These are phyloP conservation scores for Ceriops tagal DNA, from an alignment of 345 rosid species.

Conservation along the genomic window DNA sequence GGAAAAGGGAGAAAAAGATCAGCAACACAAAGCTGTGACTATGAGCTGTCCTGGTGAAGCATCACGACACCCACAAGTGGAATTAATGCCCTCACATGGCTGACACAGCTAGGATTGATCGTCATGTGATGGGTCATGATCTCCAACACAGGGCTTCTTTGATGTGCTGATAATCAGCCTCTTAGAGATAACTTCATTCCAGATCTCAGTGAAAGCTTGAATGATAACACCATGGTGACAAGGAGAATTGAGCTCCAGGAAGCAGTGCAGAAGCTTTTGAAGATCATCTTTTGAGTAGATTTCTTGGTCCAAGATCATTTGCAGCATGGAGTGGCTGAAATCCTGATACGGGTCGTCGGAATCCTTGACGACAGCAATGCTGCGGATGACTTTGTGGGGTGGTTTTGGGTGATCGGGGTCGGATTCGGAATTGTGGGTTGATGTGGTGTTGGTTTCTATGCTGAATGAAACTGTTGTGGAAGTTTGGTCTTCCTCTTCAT, in stretches of 20 bases:
- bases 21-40: too few species aligned
- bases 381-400: slow-evolving; percentile 27
- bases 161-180: not conserved
- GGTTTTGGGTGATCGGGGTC: slow-evolving; percentile 13
- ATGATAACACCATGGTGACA: slow-evolving; percentile 39
- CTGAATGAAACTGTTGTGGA: slow-evolving; percentile 29
- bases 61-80: not conserved
- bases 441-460: slow-evolving; percentile 1
- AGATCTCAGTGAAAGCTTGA: slow-evolving; percentile 48
- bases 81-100: slow-evolving; percentile 1
- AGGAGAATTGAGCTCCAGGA: slow-evolving; percentile 46
- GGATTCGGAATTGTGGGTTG: slow-evolving; percentile 18
- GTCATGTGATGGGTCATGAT: not conserved
- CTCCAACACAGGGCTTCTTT: not conserved
- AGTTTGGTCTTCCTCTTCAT: slow-evolving; percentile 11
- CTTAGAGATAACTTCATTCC: slow-evolving; percentile 21
- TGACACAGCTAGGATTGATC: not conserved
- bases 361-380: slow-evolving; percentile 46
- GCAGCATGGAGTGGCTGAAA: slow-evolving; percentile 52
- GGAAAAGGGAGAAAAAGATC: too few species aligned
- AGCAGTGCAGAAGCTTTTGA: slow-evolving; percentile 49
- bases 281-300: slow-evolving; percentile 41
- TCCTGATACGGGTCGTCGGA: slow-evolving; percentile 48
- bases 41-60: too few species aligned
- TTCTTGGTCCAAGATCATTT: slow-evolving; percentile 52